These are phyloP conservation scores for Umbelopsis vinacea DNA, from an alignment of 192 early-diverging fungal genomes.

Conservation along the genomic window DNA sequence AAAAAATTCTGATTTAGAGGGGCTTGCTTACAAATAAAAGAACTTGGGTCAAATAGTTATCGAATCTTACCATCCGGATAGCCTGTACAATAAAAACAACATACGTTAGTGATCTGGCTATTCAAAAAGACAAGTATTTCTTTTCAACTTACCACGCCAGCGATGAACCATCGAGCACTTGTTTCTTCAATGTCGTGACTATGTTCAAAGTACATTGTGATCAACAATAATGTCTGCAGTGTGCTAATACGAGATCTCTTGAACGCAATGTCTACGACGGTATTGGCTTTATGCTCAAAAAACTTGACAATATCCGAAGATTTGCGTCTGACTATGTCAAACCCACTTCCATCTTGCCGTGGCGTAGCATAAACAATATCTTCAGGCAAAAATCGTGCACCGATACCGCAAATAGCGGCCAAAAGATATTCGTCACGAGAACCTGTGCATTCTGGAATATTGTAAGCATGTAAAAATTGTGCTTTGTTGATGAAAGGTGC, in stretches of 20 bases:
- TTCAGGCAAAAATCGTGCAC: background rate
- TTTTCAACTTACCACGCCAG: background rate
- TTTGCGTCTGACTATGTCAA: background rate
- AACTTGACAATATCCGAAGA: background rate
- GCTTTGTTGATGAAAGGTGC: conserved; percentile 39
- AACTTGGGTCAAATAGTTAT: conserved; percentile 17
- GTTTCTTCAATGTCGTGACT: conserved; percentile 19
- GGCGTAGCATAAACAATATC: background rate
- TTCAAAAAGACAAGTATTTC: background rate
- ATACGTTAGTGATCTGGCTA: background rate
- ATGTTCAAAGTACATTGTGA: conserved; percentile 54
- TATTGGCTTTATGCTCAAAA: conserved; percentile 45
- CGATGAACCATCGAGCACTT: conserved; percentile 31
- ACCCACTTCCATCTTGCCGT: background rate
- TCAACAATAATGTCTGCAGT: conserved; percentile 66
- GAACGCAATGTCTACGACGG: conserved; percentile 62
- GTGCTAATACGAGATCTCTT: conserved; percentile 58
- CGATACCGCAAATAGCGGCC: conserved; percentile 26
- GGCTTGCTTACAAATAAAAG: conserved; percentile 64
- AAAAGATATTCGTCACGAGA: conserved; percentile 33
- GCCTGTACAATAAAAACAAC: conserved; percentile 64
- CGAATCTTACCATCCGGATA: conserved; percentile 55
- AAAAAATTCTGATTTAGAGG: conserved; percentile 47
- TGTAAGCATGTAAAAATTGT: conserved; percentile 31
- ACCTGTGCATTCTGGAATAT: conserved; percentile 28